Base-by-base conservation (phyloP, 805 yeast genomes). In the Yarrowia sp. region DNA sequence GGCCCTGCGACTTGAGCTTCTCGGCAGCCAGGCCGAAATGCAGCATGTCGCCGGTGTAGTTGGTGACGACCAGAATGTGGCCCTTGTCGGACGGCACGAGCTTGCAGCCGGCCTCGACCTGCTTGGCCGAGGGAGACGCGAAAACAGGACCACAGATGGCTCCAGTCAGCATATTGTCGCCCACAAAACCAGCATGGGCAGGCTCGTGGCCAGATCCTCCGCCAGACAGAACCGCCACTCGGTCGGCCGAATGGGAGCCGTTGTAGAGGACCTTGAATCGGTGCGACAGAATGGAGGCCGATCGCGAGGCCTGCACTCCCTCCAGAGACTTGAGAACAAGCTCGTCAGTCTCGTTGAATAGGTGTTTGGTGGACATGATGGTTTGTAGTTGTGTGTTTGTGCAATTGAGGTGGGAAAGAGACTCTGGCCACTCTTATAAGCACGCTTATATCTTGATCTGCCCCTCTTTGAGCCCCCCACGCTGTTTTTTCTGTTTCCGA, bases 61-160 rank as follows among this genome's bases (percentile, higher is more conserved):
- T 93, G 78, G 93, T 93, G 47, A 91, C 96, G 53, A 93, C 85
- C 47, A 93, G 79, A 65, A 93, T 78, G 5, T 91, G 87, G 34
- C 97, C 97, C 70, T 83, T 83, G 13, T 81, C 73, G 10, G 84
- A 72, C 68, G 80, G 78, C 42, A 85, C 80, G 9, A 91, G 88
- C 71, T 86, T 85, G 67, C 92, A 78, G 1, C 90, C 92, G 10
- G 90, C 84, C 76, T 81, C 81, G 72, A 93, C 90, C 78, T 93
- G 98, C 74, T 87, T 90, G 1, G 97, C 91, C 15, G 92, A 86
- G 3, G 98, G 98, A n/a, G 97, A 91, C 0, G 98, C 97, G 80
- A 93, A 93, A 15, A 91, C 84, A 65, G 89, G 86, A 40, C 98
- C 98, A 67, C 92, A 86, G 9, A 92, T 97, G 0, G 97, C 98